phyloP scores from a whole-genome alignment of 257 asterid genomes.

The Fraxinus anomala region DNA sequence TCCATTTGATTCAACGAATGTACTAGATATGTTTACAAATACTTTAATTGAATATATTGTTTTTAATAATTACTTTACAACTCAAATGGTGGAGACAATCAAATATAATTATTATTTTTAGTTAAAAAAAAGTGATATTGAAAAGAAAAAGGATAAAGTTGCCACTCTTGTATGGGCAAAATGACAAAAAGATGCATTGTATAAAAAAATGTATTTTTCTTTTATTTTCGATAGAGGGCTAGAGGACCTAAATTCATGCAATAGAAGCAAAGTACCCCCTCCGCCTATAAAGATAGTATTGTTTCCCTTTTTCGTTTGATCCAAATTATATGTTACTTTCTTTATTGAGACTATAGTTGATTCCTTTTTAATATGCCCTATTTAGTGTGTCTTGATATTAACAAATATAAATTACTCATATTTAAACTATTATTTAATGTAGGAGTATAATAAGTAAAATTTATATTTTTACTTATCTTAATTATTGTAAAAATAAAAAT shows the following conservation, averaged over 20 bases:
- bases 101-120: neutral
- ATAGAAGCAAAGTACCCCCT: neutral
- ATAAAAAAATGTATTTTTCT: neutral
- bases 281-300: too few species aligned
- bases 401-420: too few species aligned
- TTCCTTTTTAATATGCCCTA: too few species aligned
- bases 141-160: neutral
- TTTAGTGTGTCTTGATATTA: too few species aligned
- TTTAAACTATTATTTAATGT: too few species aligned
- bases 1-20: too few species aligned
- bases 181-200: neutral
- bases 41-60: neutral
- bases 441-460: too few species aligned
- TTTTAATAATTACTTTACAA: neutral
- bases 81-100: neutral
- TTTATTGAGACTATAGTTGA: too few species aligned
- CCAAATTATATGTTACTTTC: too few species aligned
- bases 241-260: conserved; percentile 37
- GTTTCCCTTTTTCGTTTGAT: too few species aligned
- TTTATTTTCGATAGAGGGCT: neutral
- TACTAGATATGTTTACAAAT: neutral
- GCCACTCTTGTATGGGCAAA: neutral
- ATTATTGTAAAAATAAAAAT: too few species aligned
- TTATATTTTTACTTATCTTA: too few species aligned
- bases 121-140: neutral